phyloP scores from a whole-genome alignment of 75 land plant species.

The Cunninghamia lanceolata region DNA sequence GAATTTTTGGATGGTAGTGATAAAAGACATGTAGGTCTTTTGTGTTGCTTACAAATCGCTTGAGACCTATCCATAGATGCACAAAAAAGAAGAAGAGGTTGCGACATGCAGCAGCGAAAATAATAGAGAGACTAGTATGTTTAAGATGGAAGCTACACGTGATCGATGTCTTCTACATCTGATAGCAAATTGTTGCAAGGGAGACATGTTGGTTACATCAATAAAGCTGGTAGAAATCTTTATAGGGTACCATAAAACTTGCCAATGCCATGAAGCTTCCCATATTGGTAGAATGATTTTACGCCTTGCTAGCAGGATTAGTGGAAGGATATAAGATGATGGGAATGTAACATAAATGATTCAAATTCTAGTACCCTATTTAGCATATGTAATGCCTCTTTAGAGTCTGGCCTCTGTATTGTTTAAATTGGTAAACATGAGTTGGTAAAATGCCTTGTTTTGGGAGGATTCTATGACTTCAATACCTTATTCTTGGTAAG shows the following conservation, averaged over 20 bases:
- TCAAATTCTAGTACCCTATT: no score
- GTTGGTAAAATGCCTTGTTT: no score
- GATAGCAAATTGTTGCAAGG: slow-evolving; percentile 86
- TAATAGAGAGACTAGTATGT: slow-evolving; percentile 46
- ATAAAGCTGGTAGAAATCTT: slow-evolving; percentile 87
- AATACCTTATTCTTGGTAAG: no score
- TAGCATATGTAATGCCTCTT: no score
- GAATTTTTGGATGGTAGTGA: slow-evolving; percentile 70
- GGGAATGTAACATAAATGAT: no score
- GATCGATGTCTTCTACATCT: slow-evolving; percentile 87
- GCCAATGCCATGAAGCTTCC: slow-evolving; percentile 82
- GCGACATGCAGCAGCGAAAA: slow-evolving; percentile 48
- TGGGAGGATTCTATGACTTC: no score
- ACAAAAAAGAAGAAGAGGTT: slow-evolving; percentile 54
- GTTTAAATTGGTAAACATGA: no score
- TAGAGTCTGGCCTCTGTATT: no score
- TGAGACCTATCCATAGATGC: no score
- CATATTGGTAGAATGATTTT: slow-evolving; percentile 76
- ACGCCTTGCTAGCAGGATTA: slow-evolving; percentile 45
- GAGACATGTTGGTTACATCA: slow-evolving; percentile 88
- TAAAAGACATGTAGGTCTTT: slow-evolving; percentile 19
- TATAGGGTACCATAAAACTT: slow-evolving; percentile 87
- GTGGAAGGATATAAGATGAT: no score
- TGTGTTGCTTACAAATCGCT: no score
- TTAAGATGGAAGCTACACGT: slow-evolving; percentile 73